Evolutionary conservation across 106 monocot genomes (phyloP).

Genomic region (Dioscorea dumetorum): DNA sequence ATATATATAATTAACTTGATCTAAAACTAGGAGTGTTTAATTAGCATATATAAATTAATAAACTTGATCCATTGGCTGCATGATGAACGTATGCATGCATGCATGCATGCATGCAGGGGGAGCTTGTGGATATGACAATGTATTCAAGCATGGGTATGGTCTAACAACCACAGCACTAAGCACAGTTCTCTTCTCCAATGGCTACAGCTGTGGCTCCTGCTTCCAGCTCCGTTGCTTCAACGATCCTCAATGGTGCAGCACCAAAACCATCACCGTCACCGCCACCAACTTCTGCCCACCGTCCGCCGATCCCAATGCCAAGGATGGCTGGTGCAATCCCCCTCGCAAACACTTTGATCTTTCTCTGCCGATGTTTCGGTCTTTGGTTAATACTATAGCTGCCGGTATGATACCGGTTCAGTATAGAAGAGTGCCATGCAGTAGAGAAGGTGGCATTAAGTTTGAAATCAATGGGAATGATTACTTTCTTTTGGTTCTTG

Average conservation of each 20-base stretch:
- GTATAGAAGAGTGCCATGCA: slow-evolving; percentile 31
- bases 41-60: no score
- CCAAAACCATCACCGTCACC: slow-evolving; percentile 28
- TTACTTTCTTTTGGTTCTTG: slow-evolving; percentile 22
- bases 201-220: slow-evolving; percentile 40
- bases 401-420: slow-evolving; percentile 36
- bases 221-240: slow-evolving; percentile 34
- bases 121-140: slow-evolving; percentile 35
- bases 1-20: no score
- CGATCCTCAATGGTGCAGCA: slow-evolving; percentile 22
- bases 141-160: slow-evolving; percentile 34
- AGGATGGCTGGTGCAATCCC: slow-evolving; percentile 51
- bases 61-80: no score
- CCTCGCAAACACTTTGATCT: slow-evolving; percentile 50
- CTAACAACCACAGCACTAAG: slow-evolving; percentile 33
- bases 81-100: no score
- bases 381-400: slow-evolving; percentile 25
- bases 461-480: slow-evolving; percentile 37
- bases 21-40: no score
- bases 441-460: slow-evolving; percentile 35
- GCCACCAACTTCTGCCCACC: slow-evolving; percentile 61
- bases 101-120: slow-evolving; percentile 6
- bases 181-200: slow-evolving; percentile 38
- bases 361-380: slow-evolving; percentile 38
- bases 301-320: slow-evolving; percentile 11